Base-by-base conservation (phyloP, 75 land plant genomes). In the Adiantum capillusveneris region DNA sequence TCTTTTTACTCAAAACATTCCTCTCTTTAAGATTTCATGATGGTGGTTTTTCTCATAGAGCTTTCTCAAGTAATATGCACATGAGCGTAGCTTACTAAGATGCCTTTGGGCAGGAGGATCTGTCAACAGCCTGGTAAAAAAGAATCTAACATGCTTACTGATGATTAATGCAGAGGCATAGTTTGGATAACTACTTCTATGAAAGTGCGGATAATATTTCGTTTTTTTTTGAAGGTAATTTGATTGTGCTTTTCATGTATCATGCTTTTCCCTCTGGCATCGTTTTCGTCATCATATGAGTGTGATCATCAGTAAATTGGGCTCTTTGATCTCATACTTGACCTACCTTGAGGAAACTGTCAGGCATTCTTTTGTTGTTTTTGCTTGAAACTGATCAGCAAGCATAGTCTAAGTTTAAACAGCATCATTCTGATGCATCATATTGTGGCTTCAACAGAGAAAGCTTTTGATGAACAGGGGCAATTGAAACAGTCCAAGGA, bases 181-280 rank as follows among this genome's bases (percentile, higher is more conserved):
- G 51, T 51, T 81, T 67, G 7, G 87, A 79, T 61, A 53, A 77
- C 28, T 82, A 94, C 74, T 94, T 94, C 71, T 79, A 66, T 27
- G 81, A 94, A 30, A 94, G 98, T 63, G 90, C 98, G 9, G 89
- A 86, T 56, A 86, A 86, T 26, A 80, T 94, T 39, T 94, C 98
- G 1, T 94, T 86, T 31, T 94, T 94, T 77, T 94, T 94, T 63
- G 98, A 94, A 65, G 98, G 98, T 88, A 51, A 26, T 18, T 1
- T 5, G 14, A 16, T 18, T 58, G 14, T 12, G 2, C 29, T 25
- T 6, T 53, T 1, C 28, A 53, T 46, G n/a, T 17, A 17, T 17
- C 5, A 6, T 46, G 6, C 9, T 34, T 34, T 34, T 34, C n/a
- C n/a, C n/a, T n/a, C n/a, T n/a, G n/a, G n/a, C n/a, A n/a, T n/a